Conservation (phyloP, 2,329 filamentous ascomycete genomes). For the Exserohilum rostratum region DNA sequence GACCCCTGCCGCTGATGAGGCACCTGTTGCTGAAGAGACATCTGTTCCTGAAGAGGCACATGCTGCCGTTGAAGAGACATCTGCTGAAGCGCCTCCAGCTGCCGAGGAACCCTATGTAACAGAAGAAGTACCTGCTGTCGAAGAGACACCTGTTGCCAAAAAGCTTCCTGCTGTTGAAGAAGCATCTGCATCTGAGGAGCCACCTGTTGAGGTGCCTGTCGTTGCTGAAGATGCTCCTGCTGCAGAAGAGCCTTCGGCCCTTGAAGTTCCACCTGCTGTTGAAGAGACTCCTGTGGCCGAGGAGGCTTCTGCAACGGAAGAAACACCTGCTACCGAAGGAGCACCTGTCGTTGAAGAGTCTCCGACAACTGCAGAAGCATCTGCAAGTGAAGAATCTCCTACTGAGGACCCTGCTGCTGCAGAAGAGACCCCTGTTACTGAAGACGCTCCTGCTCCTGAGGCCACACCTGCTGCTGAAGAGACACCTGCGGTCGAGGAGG, state of each 20-base stretch:
- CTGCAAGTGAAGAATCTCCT: conserved; percentile 6
- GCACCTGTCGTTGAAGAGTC: not conserved
- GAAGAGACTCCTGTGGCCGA: not conserved
- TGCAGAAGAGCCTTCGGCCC: not conserved
- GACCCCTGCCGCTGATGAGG: not conserved
- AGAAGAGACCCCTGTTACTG: not conserved
- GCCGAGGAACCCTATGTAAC: not conserved
- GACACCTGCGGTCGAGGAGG: not conserved
- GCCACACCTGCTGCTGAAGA: not conserved
- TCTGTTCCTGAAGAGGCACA: not conserved
- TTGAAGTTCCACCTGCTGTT: not conserved
- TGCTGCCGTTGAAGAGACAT: not conserved
- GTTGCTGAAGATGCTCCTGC: not conserved
- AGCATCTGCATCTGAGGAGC: not conserved
- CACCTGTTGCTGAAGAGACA: conserved; percentile 5
- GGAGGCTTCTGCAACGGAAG: not conserved
- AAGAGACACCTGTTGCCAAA: not conserved
- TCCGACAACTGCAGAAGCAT: not conserved
- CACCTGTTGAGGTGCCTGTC: not conserved
- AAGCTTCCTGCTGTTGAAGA: not conserved
- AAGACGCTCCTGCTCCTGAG: not conserved
- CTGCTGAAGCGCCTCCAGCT: not conserved
- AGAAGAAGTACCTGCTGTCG: not conserved
- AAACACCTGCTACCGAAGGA: not conserved
- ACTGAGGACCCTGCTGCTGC: not conserved